Evolutionary conservation across 148 eudicot species (phyloP).

Genomic region (Dianthus caryophyllus): DNA sequence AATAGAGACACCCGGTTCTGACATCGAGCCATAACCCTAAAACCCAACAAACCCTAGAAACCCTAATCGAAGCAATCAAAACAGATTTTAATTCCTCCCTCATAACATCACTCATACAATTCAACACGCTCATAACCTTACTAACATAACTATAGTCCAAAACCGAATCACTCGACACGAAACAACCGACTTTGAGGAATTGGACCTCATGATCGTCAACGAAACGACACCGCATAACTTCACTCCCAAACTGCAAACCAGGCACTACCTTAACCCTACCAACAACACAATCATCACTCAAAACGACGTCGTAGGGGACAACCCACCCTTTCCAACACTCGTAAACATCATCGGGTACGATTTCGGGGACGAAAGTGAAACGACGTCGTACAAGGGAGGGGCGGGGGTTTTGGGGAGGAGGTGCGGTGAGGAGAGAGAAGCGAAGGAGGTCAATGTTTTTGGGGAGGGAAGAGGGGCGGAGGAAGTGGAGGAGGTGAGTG

Average conservation of each 20-base stretch:
- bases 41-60: conserved; percentile 35
- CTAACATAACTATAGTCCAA: conserved; percentile 50
- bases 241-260: conserved; percentile 3
- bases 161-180: conserved; percentile 20
- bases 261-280: conserved; percentile 28
- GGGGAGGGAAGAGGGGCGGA: conserved; percentile 55
- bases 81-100: conserved; percentile 41
- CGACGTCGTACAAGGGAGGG: conserved; percentile 5
- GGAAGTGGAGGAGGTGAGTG: conserved; percentile 55
- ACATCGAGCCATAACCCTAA: conserved; percentile 69
- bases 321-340: conserved; percentile 62
- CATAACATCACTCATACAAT: conserved; percentile 38
- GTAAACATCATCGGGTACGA: conserved; percentile 54
- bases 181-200: conserved; percentile 45
- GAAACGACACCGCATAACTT: conserved; percentile 31
- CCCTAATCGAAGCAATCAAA: conserved; percentile 27
- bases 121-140: conserved; percentile 46
- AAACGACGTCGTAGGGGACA: conserved; percentile 36
- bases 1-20: conserved; percentile 40
- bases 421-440: conserved; percentile 33
- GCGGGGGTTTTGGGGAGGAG: neutral
- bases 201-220: conserved; percentile 38
- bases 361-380: conserved; percentile 24
- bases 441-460: conserved; percentile 84
- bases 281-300: conserved; percentile 24